Base-by-base conservation (phyloP, 176 grass and related monocot species). In the Bonia amplexicaulis region DNA sequence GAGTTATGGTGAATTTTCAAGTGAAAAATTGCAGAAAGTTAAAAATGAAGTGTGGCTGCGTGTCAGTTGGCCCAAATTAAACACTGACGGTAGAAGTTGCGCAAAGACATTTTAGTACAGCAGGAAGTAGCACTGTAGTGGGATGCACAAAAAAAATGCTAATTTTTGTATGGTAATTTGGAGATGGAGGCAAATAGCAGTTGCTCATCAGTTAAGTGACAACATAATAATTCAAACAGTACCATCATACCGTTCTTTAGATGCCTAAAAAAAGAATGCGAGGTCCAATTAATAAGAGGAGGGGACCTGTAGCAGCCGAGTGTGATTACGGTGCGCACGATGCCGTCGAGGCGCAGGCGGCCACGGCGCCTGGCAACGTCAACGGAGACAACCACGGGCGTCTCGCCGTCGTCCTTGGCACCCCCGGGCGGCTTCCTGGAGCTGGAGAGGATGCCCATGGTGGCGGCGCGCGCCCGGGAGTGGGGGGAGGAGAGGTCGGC, bases 321-420 rank as follows among this genome's bases (percentile, higher is more conserved):
- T 8, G 88, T 91, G 80, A 97, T 89, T 65, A 97, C 88, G 15
- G 92, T 97, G 58, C 92, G 86, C 15, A 94, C 42, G 73, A 97
- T 94, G 80, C 88, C 88, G 70, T 97, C 92, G 15, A 97, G 92
- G 73, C 86, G 89, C 39, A 94, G 75, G 73, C 86, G 79, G 69
- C 88, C 86, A 44, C 76, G 93, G 77, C 86, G 85, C 89, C 88
- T 92, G 61, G 92, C 80, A 25, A 97, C 81, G 62, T 92, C 92
- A 12, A 94, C 25, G 14, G 95, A 94, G 7, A 94, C 47, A 20
- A 92, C 86, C 53, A 94, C 95, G 1, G 92, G 87, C 33, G 92
- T 93, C 63, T 81, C 87, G 1, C 23, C 62, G 1, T 2, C 42
- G 25, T 76, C 82, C 12, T 1, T 53, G 17, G 1, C 17, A 19